These are phyloP conservation scores for Kwoniella botswanensis DNA, from an alignment of 768 basidiomycete species.

Conservation along the genomic window DNA sequence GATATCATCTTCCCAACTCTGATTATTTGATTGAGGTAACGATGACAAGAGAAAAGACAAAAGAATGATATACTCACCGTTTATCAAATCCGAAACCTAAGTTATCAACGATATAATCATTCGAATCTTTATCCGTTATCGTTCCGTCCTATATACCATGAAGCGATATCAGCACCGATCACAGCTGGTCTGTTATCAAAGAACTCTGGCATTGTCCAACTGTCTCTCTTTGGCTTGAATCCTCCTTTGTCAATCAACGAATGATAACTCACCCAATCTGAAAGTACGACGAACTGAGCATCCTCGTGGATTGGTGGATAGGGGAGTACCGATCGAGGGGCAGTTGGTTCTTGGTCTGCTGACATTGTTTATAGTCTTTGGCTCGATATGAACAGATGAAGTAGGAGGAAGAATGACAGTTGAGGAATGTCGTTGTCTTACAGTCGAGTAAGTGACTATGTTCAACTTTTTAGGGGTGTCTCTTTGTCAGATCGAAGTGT, in stretches of 20 bases:
- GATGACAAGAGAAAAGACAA: neutral
- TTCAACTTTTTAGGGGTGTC: slow-evolving; percentile 3
- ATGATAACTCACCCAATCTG: slow-evolving; percentile 75
- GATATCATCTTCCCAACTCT: neutral
- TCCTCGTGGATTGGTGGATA: slow-evolving; percentile 79
- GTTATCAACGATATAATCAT: slow-evolving; percentile 91
- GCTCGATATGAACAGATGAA: neutral
- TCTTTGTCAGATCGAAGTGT: neutral
- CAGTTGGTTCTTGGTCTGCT: slow-evolving; percentile 3
- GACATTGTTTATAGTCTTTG: slow-evolving; percentile 42
- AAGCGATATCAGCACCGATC: neutral
- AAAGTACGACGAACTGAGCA: slow-evolving; percentile 83
- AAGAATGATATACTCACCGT: slow-evolving; percentile 58
- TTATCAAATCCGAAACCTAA: slow-evolving; percentile 80
- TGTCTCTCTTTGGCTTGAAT: too few relatives aligned
- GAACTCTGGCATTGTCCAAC: too few relatives aligned
- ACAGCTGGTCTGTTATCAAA: too few relatives aligned
- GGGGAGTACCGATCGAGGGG: slow-evolving; percentile 61
- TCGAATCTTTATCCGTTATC: slow-evolving; percentile 89
- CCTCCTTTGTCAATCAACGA: neutral
- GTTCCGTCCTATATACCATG: slow-evolving; percentile 63
- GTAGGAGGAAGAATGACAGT: neutral
- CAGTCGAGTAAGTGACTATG: neutral
- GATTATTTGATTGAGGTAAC: too few relatives aligned
- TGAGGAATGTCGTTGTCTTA: neutral